Percentiles rank a stretch among this genome's conserved stretches.
phyloP scores from a whole-genome alignment of 2,329 filamentous ascomycete species.

The Xylariaceae sp. region DNA sequence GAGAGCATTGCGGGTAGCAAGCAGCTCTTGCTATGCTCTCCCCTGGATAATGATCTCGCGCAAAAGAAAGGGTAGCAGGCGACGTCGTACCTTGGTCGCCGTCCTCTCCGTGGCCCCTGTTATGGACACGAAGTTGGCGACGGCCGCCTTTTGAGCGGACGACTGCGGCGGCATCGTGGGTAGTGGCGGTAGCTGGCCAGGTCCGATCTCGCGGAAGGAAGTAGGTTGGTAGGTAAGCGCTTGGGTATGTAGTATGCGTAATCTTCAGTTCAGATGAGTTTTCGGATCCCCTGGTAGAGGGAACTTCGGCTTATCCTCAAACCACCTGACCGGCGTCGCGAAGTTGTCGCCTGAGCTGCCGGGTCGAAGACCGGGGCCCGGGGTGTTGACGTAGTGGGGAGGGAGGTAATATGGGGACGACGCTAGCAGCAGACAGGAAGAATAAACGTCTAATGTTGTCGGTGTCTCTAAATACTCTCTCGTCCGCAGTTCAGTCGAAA shows the following conservation, averaged over 20 bases:
- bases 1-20: not conserved
- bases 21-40: not conserved
- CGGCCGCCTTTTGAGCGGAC: slow-evolving; percentile 30
- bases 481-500: no score
- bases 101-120: slow-evolving; percentile 35
- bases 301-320: not conserved
- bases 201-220: not conserved
- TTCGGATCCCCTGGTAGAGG: no score
- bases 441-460: no score
- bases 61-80: not conserved
- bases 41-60: slow-evolving; percentile 1
- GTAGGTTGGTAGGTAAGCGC: no score
- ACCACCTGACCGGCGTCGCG: not conserved
- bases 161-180: slow-evolving; percentile 34
- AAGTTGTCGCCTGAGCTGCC: not conserved
- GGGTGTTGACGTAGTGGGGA: not conserved
- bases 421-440: no score
- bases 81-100: slow-evolving; percentile 30
- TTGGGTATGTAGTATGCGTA: no score
- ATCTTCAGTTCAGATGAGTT: no score
- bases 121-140: slow-evolving; percentile 35
- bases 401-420: not conserved
- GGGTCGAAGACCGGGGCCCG: not conserved
- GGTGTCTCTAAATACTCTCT: no score
- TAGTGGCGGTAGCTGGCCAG: not conserved